Evolutionary conservation across 75 land plant species (phyloP).

Genomic region (Sequoia sempervirens): DNA sequence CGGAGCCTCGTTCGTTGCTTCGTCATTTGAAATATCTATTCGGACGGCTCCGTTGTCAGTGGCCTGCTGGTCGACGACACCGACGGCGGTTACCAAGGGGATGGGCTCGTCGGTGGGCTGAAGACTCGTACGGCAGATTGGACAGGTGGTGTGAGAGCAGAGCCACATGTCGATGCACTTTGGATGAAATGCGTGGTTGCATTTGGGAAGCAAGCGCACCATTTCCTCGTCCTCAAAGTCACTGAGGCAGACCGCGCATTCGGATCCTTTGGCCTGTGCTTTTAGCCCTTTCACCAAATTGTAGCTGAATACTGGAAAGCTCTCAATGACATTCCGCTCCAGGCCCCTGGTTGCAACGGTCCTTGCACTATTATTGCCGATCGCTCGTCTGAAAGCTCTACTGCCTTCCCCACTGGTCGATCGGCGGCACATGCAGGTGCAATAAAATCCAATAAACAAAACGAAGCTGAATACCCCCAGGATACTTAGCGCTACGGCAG

Average conservation of each 20-base stretch:
- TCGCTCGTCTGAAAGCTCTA: conserved; percentile 12
- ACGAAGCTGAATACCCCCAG: conserved; percentile 50
- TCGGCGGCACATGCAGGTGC: conserved; percentile 65
- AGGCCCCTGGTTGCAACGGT: not conserved
- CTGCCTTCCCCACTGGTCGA: not conserved
- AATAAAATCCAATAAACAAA: conserved; percentile 71
- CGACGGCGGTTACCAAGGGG: not conserved
- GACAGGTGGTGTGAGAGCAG: conserved; percentile 32
- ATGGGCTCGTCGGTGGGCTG: not conserved
- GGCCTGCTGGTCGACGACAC: not conserved
- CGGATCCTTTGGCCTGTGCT: conserved; percentile 12
- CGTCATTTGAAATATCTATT: not conserved
- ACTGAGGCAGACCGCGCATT: conserved; percentile 32
- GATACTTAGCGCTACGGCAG: conserved; percentile 57
- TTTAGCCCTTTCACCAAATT: not conserved
- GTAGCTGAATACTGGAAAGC: conserved; percentile 3
- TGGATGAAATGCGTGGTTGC: conserved; percentile 32
- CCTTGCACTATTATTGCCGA: not conserved
- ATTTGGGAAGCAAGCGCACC: conserved; percentile 27
- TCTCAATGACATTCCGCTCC: not conserved
- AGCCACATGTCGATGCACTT: conserved; percentile 39
- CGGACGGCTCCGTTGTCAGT: not conserved
- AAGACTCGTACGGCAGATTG: conserved; percentile 22
- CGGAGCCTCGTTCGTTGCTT: not conserved
- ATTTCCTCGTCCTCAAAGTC: conserved; percentile 27